Evolutionary conservation across 352 stramenopile species (phyloP), one percentile per base, ranked within the genome.

Genomic region (Aphanomyces euteiches): DNA sequence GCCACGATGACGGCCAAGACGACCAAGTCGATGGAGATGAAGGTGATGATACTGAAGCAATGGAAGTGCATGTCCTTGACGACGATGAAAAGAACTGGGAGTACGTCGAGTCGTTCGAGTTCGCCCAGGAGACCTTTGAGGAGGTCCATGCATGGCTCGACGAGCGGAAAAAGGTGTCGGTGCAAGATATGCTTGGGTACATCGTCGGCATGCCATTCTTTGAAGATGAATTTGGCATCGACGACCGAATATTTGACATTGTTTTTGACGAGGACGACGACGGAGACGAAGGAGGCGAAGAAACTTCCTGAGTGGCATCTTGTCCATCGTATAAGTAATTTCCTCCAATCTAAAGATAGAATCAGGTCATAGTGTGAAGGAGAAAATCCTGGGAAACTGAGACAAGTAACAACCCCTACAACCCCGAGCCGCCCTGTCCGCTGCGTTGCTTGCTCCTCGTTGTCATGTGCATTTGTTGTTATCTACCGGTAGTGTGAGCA

Each of bases 51-150:
- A 38, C 40, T 21, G 36, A 57, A 34, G 19, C 7, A 17, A 21
- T 10, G 7, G 48, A 63, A 21, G 56, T 63, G 7, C 56, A 40
- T 45, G 56, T 63, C 19, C 56, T 63, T 6, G 56, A 38, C 28
- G 19, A 21, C 5, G 28, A 63, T 38, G 56, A 63, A 37, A 63
- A 63, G 56, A 38, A 63, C 56, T 63, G 56, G 56, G 56, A 63
- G 56, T 63, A 63, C 56, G 28, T 63, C 36, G 56, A 63, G 28
- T 21, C 34, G 56, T 63, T 63, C 28, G 56, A 63, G 56, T 63
- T 63, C n/a, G 4, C 40, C n/a, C 19, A 63, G 3, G 56, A 63
- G 19, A 37, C 38, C 19, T 40, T 63, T n/a, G 56, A 63, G 28
- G 38, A 17, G 28, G 10, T 63, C 28, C 56, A 63, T 38, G 1